Evolutionary conservation across 805 yeast species (phyloP), one percentile per base, ranked within the genome.

Genomic region (Blastobotrys americana): DNA sequence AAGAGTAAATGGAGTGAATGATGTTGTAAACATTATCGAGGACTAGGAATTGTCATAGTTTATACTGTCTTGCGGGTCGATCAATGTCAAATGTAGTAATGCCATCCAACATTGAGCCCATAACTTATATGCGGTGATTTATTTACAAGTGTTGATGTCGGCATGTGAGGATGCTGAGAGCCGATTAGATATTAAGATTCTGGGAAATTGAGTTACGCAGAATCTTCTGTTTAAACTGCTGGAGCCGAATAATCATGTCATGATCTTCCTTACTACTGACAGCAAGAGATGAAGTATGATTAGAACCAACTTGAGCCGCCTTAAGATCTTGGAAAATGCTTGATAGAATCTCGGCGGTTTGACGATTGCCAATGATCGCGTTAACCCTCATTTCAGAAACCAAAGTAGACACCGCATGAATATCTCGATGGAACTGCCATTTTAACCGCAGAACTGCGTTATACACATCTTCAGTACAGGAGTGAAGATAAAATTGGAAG

Each of bases 361-460:
- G 59, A 3, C 56, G 41, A 42, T 65, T 59, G 3, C 69, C 65
- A 27, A 59, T 58, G 8, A 71, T 61, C 4, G 70, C 74, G 47
- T 71, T 69, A 42, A 67, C 65, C 13, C 60, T 62, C 55, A 71
- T 59, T 45, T 71, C 74, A 15, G 66, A 61, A n/a, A 67, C 55
- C 15, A 67, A 47, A 10, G 54, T 50, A 19, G 62, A 59, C n/a
- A 68, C 60, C 3, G 59, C 54, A 21, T 55, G 56, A 23, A 70
- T 48, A 44, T 69, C 72, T 31, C 64, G 60, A 52, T 59, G 68
- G 38, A 53, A 53, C 21, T 62, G 53, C 74, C 75, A 71, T n/a
- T 60, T 47, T 5, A 69, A 52, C 34, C 51, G 45, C 13, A 71
- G 49, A 37, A 67, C 60, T 33, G 56, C 53, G 50, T 68, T 69